These are phyloP conservation scores for Cupressus sempervirens DNA, from an alignment of 75 land plant genomes.

Conservation along the genomic window DNA sequence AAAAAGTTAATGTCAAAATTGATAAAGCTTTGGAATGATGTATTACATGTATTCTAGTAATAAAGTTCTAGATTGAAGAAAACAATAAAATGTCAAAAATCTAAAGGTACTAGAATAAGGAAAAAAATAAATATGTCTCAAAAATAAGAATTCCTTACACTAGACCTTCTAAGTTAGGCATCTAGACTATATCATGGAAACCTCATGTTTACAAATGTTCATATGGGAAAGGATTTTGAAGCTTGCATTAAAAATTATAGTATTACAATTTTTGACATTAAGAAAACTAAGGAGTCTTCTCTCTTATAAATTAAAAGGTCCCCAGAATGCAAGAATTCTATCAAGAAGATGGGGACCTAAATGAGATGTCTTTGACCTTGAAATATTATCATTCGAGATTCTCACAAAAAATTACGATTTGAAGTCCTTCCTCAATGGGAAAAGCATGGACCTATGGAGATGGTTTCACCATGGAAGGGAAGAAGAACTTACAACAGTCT, in stretches of 20 bases:
- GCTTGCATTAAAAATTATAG: conserved; percentile 70
- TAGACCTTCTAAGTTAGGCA: conserved; percentile 74
- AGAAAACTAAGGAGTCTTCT: conserved; percentile 22
- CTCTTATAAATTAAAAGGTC: conserved; percentile 57
- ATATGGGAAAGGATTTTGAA: conserved; percentile 56
- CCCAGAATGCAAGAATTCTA: conserved; percentile 38
- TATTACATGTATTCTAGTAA: too few relatives aligned
- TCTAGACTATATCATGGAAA: conserved; percentile 51
- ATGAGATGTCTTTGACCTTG: conserved; percentile 56
- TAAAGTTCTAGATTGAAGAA: too few relatives aligned
- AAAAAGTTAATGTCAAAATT: too few relatives aligned
- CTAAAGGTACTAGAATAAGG: background rate
- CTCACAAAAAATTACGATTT: conserved; percentile 64
- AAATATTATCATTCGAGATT: conserved; percentile 65
- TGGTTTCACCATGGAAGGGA: conserved; percentile 54
- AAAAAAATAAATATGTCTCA: conserved; percentile 15
- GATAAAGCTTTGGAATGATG: too few relatives aligned
- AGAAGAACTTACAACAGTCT: conserved; percentile 34
- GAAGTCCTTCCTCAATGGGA: conserved; percentile 45
- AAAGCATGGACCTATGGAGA: conserved; percentile 44
- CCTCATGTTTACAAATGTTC: conserved; percentile 65
- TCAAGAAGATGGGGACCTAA: conserved; percentile 21
- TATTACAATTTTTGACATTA: conserved; percentile 25
- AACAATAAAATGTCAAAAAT: too few relatives aligned
- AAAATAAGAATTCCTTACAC: conserved; percentile 74